These are phyloP conservation scores for Hyphopichia buzzinii DNA, from an alignment of 1,139 yeast species.

Conservation along the genomic window DNA sequence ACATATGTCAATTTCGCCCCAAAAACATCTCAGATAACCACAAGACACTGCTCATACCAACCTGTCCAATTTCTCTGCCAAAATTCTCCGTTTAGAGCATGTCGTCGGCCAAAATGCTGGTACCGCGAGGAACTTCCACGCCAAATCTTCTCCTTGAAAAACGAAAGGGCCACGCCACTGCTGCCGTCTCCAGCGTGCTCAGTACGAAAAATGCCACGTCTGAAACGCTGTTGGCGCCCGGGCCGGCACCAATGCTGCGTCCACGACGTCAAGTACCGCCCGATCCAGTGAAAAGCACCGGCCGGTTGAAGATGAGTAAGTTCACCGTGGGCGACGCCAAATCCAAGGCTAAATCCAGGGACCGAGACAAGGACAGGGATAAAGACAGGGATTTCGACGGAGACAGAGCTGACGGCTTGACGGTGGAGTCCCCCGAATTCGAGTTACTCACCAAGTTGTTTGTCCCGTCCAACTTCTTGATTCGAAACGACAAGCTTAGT, in stretches of 20 bases:
- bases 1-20: no score
- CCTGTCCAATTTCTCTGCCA: no score
- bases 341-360: constrained; percentile 2
- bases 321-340: constrained; percentile 5
- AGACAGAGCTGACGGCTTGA: constrained; percentile 7
- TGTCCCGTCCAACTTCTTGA: constrained; percentile 31
- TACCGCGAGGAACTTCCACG: background rate
- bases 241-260: background rate
- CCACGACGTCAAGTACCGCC: background rate
- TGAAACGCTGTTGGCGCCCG: background rate
- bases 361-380: constrained; percentile 5
- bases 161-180: background rate
- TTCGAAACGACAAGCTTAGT: constrained; percentile 23
- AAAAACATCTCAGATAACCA: no score
- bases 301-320: constrained; percentile 4
- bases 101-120: no score
- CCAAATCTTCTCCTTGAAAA: background rate
- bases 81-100: no score
- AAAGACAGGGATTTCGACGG: constrained; percentile 6
- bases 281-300: background rate
- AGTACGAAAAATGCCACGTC: background rate
- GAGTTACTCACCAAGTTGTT: constrained; percentile 33
- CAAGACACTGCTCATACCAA: no score
- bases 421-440: constrained; percentile 25
- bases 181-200: background rate